A percentile compares a stretch with the other conserved stretches of the same genome.
Conservation (phyloP, 306 rosid species). For the Ormosia emarginata region DNA sequence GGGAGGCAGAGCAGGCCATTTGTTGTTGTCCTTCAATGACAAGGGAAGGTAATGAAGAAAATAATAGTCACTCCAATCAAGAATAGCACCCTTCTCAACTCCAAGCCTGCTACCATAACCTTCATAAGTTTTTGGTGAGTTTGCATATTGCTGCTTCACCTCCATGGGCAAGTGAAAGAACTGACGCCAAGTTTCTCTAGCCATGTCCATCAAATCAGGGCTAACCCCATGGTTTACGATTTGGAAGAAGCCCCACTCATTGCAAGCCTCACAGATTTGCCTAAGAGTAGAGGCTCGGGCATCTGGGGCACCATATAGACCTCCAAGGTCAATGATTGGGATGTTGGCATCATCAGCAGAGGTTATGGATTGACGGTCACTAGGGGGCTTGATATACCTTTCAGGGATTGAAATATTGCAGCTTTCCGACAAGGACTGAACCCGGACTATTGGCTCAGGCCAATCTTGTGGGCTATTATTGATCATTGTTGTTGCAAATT, state of each 20-base stretch:
- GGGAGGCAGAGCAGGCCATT: constrained; percentile 61
- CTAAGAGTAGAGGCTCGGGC: background rate
- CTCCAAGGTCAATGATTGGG: constrained; percentile 66
- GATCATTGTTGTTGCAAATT: constrained; percentile 4
- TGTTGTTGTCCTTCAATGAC: constrained; percentile 48
- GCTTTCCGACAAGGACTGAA: constrained; percentile 69
- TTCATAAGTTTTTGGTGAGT: constrained; percentile 75
- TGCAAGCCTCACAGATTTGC: constrained; percentile 57
- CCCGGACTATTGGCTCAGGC: constrained; percentile 91
- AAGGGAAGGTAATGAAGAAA: constrained; percentile 76
- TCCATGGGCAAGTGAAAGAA: constrained; percentile 77
- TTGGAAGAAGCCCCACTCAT: constrained; percentile 84
- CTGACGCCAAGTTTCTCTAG: constrained; percentile 54
- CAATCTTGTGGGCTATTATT: constrained; percentile 51
- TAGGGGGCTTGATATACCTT: constrained; percentile 65
- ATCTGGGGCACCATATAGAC: background rate
- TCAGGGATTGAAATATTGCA: constrained; percentile 47
- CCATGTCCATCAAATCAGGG: constrained; percentile 51
- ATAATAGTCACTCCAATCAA: constrained; percentile 91
- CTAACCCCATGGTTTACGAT: constrained; percentile 65
- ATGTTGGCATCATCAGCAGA: constrained; percentile 38
- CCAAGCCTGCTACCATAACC: constrained; percentile 94
- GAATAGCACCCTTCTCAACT: constrained; percentile 71
- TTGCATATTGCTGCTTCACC: constrained; percentile 57
- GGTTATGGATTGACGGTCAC: constrained; percentile 33